These are phyloP conservation scores for Halophytophthora batemanensis DNA, from an alignment of 352 stramenopile genomes.

Conservation along the genomic window DNA sequence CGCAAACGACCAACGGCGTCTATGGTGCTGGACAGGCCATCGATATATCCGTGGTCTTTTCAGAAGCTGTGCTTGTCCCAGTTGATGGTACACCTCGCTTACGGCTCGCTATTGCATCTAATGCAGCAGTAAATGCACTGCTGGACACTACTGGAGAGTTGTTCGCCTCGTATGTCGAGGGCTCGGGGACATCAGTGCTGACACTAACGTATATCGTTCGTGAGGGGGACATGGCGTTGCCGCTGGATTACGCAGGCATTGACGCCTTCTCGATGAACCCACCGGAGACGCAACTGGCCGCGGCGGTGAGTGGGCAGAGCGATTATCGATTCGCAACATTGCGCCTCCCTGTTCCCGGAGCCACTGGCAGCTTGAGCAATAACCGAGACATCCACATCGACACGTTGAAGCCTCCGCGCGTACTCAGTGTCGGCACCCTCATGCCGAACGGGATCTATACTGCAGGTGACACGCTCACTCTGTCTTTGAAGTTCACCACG, in stretches of 20 bases:
- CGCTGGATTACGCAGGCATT: constrained; percentile 50
- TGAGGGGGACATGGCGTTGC: constrained; percentile 52
- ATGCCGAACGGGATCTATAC: constrained; percentile 60
- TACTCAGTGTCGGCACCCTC: constrained; percentile 43
- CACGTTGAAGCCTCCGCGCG: constrained; percentile 44
- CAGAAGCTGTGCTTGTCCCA: constrained; percentile 34
- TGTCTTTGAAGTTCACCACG: constrained; percentile 47
- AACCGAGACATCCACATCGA: constrained; percentile 68
- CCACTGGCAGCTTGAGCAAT: constrained; percentile 56
- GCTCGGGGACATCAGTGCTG: constrained; percentile 35
- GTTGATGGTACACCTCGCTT: constrained; percentile 23
- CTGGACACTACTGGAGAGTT: background rate
- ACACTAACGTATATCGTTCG: constrained; percentile 35
- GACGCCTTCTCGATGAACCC: constrained; percentile 40
- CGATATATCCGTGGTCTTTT: constrained; percentile 53
- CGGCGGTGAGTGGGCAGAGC: constrained; percentile 9
- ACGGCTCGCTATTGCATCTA: constrained; percentile 40
- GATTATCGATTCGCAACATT: constrained; percentile 37
- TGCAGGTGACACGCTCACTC: constrained; percentile 38
- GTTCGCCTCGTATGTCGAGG: constrained; percentile 33
- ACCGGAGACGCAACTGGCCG: constrained; percentile 17
- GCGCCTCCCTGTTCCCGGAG: constrained; percentile 33
- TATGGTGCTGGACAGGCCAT: constrained; percentile 63
- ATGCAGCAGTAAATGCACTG: constrained; percentile 10
- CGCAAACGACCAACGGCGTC: constrained; percentile 35